A percentile compares a stretch with the other conserved stretches of the same genome.
phyloP scores from a whole-genome alignment of 768 basidiomycete genomes.

The Naganishia randhawae region DNA sequence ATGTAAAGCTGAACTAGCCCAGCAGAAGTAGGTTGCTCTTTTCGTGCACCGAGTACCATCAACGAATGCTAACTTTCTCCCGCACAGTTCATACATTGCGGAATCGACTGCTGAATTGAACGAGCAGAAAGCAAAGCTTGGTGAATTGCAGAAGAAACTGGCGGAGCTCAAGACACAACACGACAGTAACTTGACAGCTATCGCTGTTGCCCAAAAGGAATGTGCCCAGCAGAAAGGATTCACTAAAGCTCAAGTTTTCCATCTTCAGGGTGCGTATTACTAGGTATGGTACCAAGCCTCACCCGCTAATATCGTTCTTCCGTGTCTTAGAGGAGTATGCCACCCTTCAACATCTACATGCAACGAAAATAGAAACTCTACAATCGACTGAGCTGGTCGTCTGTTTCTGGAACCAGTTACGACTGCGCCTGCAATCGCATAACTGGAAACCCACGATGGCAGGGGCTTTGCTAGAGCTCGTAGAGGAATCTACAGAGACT shows the following conservation, averaged over 20 bases:
- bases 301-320: background rate
- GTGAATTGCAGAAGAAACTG: conserved; percentile 39
- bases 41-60: background rate
- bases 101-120: conserved; percentile 41
- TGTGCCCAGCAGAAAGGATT: conserved; percentile 45
- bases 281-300: background rate
- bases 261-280: conserved; percentile 44
- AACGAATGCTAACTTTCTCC: background rate
- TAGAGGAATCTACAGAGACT: background rate
- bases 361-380: conserved; percentile 36
- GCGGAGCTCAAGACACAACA: conserved; percentile 39
- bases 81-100: conserved; percentile 42
- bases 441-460: conserved; percentile 6
- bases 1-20: conserved; percentile 38
- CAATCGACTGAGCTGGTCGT: conserved; percentile 14
- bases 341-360: conserved; percentile 44
- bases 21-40: conserved; percentile 40
- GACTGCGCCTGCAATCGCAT: conserved; percentile 17
- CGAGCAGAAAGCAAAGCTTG: conserved; percentile 42
- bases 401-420: conserved; percentile 17
- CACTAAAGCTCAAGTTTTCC: conserved; percentile 42
- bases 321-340: conserved; percentile 45
- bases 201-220: conserved; percentile 40
- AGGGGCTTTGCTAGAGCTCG: background rate
- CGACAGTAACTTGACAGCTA: conserved; percentile 36